Evolutionary conservation across 108 stramenopile species (phyloP), one percentile per base, ranked within the genome.

Genomic region (Nitzschia inconspicua): DNA sequence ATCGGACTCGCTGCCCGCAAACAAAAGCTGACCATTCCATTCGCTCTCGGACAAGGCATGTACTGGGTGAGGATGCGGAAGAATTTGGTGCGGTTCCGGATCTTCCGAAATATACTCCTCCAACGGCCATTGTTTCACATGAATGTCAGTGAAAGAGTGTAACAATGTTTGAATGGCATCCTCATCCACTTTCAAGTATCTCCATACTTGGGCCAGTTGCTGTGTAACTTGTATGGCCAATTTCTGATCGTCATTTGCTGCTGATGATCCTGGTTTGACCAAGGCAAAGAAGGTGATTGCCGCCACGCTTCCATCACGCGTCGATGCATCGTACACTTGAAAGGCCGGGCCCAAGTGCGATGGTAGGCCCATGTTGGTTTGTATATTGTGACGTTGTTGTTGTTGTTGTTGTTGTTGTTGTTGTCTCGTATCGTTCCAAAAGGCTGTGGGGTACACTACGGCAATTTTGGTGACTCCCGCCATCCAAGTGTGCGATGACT

Each of bases 1-100:
- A 70, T 84, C 83, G 11, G 75, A 64, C 52, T 84, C 83, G 5
- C 66, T 77, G 18, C 83, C 83, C 11, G 83, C 83, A 63, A 84
- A 84, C 23, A 70, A 48, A 25, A 84, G 53, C 36, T 27, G 44
- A 27, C 64, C 66, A 28, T 68, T 37, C 83, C 83, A 84, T 57
- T 80, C 83, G 9, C 47, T 32, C 46, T 47, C 55, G 3, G 78
- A 31, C 40, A 84, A 44, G 6, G 63, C 68, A 23, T 13, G 25
- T 24, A 65, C 42, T 5, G 79, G 79, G 25, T 68, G 47, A 1
- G 83, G 83, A 63, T 84, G 83, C 4, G 69, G 72, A 39, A 70
- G 57, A 34, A 84, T 67, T 4, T 20, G 35, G 7, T 14, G 52
- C 0, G 83, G 78, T 10, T 66, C 32, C 0, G 24, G 39, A 27